Evolutionary conservation across 768 basidiomycete species (phyloP).

Genomic region (Panellus pusillus): DNA sequence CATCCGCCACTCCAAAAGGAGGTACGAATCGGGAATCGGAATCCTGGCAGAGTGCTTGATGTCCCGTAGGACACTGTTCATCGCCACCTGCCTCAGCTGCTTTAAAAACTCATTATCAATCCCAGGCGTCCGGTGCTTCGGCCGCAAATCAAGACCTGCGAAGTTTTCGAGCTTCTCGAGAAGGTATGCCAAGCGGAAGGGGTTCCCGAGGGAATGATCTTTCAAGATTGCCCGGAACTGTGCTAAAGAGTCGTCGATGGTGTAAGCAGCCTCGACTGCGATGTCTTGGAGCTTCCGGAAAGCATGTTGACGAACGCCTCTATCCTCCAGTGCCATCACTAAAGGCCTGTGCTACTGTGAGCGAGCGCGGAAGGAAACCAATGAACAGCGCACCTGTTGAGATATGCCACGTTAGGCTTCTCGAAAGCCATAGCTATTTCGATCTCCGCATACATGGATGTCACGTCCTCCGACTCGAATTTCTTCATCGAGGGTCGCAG

Average conservation of each 20-base stretch:
- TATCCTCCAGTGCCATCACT: constrained; percentile 78
- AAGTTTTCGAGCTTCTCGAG: constrained; percentile 49
- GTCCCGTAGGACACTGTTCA: constrained; percentile 64
- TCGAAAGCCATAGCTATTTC: constrained; percentile 72
- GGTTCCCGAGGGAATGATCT: constrained; percentile 42
- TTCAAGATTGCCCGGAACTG: constrained; percentile 51
- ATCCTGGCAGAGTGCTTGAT: constrained; percentile 80
- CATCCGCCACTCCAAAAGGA: constrained; percentile 81
- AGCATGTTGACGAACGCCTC: constrained; percentile 56
- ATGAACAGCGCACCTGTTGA: constrained; percentile 61
- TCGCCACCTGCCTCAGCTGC: constrained; percentile 58
- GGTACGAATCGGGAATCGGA: constrained; percentile 62
- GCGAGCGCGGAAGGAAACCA: background rate
- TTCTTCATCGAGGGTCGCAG: constrained; percentile 76
- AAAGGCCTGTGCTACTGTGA: constrained; percentile 48
- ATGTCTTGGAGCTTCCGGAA: constrained; percentile 64
- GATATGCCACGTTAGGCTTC: constrained; percentile 58
- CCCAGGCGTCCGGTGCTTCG: constrained; percentile 30
- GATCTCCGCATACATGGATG: constrained; percentile 53
- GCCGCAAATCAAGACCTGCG: constrained; percentile 45
- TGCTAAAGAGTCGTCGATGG: constrained; percentile 56
- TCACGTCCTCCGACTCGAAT: constrained; percentile 50
- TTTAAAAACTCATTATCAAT: constrained; percentile 59
- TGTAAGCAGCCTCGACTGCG: constrained; percentile 56
- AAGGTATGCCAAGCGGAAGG: constrained; percentile 51